phyloP scores from a whole-genome alignment of 345 rosid species.

The Excoecaria cochinchinensis region DNA sequence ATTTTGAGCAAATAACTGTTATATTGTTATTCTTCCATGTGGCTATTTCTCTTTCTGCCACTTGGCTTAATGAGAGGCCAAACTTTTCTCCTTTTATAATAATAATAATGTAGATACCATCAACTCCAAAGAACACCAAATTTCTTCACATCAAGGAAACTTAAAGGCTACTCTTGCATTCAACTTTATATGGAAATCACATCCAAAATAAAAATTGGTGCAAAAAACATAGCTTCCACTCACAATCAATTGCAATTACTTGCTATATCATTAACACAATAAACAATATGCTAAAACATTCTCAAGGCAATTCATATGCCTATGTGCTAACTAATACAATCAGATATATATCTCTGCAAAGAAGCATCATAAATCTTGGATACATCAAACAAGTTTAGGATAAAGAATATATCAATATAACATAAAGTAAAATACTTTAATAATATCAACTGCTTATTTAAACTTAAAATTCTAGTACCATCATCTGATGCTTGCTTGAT shows the following conservation, averaged over 20 bases:
- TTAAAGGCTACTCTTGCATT: too few species aligned
- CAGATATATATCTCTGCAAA: neutral
- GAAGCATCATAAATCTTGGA: neutral
- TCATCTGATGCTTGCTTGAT: neutral
- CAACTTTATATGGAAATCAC: too few species aligned
- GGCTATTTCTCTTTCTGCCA: too few species aligned
- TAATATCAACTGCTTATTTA: neutral
- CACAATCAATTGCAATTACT: neutral
- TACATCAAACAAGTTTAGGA: neutral
- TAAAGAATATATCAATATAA: conserved; percentile 3
- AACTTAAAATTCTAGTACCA: neutral
- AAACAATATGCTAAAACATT: neutral
- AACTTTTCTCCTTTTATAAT: too few species aligned
- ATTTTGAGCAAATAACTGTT: too few species aligned
- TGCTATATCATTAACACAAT: neutral
- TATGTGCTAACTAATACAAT: neutral
- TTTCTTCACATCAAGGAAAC: too few species aligned
- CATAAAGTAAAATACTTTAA: neutral
- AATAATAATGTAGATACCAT: too few species aligned
- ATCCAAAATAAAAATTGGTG: too few species aligned
- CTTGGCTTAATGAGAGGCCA: too few species aligned
- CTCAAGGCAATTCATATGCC: neutral
- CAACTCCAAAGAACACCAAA: too few species aligned
- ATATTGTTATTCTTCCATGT: too few species aligned
- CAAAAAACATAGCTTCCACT: neutral